These are phyloP conservation scores for Cryomyces minteri DNA, from an alignment of 495 filamentous ascomycete genomes.

Conservation along the genomic window DNA sequence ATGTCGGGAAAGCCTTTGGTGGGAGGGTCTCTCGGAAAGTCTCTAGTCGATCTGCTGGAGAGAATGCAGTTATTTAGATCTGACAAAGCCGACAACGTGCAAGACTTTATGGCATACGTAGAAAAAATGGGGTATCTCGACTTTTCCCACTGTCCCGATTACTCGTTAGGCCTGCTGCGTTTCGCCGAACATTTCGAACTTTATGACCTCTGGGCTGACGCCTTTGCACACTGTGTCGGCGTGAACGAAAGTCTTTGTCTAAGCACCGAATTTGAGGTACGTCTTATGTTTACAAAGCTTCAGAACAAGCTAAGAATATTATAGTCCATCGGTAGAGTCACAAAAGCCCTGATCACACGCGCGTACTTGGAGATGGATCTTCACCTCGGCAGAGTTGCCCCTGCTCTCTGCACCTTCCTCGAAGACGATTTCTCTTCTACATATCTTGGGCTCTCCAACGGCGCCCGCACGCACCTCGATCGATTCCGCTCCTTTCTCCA, in stretches of 20 bases:
- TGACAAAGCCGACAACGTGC: slow-evolving; percentile 26
- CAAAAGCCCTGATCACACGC: slow-evolving; percentile 39
- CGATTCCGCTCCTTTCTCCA: slow-evolving; percentile 43
- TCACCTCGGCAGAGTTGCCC: slow-evolving; percentile 29
- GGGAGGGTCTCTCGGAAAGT: slow-evolving; percentile 34
- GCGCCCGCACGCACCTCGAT: slow-evolving; percentile 37
- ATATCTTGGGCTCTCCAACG: slow-evolving; percentile 32
- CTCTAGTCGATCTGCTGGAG: slow-evolving; percentile 36
- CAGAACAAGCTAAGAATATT: neutral
- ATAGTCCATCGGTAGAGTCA: slow-evolving; percentile 32
- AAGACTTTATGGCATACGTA: slow-evolving; percentile 34
- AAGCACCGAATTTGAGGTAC: slow-evolving; percentile 36
- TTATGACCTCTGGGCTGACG: slow-evolving; percentile 37
- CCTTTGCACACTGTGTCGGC: slow-evolving; percentile 48
- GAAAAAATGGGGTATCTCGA: slow-evolving; percentile 42
- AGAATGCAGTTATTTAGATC: slow-evolving; percentile 37
- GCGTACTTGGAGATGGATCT: slow-evolving; percentile 43
- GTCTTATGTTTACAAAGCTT: slow-evolving; percentile 2
- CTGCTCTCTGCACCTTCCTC: slow-evolving; percentile 36
- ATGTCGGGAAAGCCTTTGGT: slow-evolving; percentile 40
- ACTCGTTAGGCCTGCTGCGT: slow-evolving; percentile 38
- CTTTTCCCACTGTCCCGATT: slow-evolving; percentile 35
- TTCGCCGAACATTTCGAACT: slow-evolving; percentile 42
- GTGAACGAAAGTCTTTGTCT: slow-evolving; percentile 38
- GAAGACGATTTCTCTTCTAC: slow-evolving; percentile 38